Evolutionary conservation across 768 basidiomycete genomes (phyloP).

Genomic region (Tulasnella sp.): DNA sequence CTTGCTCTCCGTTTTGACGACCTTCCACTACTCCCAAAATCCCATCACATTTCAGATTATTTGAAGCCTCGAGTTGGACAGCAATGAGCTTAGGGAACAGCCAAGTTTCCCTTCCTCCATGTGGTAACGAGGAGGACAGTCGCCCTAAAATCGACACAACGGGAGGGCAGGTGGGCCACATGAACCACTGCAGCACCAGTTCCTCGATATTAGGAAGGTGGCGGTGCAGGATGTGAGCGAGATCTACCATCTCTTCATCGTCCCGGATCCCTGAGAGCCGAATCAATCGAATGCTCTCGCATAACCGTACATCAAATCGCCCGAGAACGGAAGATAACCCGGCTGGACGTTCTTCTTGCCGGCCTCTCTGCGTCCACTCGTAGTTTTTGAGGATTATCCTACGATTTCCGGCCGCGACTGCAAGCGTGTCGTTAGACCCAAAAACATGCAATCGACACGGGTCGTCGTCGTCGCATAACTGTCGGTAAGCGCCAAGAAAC

Average conservation of each 20-base stretch:
- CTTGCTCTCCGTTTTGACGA: neutral
- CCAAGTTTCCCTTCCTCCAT: neutral
- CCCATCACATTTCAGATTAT: neutral
- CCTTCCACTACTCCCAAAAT: neutral
- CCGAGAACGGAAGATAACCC: neutral
- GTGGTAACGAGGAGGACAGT: neutral
- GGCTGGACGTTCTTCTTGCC: neutral
- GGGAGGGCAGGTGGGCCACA: neutral
- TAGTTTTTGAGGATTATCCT: neutral
- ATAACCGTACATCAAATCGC: neutral
- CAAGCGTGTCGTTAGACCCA: neutral
- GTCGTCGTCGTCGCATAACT: neutral
- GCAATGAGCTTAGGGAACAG: neutral
- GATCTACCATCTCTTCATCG: neutral
- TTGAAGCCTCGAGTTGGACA: neutral
- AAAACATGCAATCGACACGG: neutral
- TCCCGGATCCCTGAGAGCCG: neutral
- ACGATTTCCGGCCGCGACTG: neutral
- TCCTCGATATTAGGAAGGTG: neutral
- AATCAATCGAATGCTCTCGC: neutral
- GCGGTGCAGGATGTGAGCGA: neutral
- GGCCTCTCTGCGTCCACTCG: neutral
- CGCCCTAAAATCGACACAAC: neutral
- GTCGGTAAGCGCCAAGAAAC: neutral
- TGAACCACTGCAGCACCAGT: neutral